These are phyloP conservation scores for Microascus cirrosus DNA, from an alignment of 2,329 filamentous ascomycete species.

Conservation along the genomic window DNA sequence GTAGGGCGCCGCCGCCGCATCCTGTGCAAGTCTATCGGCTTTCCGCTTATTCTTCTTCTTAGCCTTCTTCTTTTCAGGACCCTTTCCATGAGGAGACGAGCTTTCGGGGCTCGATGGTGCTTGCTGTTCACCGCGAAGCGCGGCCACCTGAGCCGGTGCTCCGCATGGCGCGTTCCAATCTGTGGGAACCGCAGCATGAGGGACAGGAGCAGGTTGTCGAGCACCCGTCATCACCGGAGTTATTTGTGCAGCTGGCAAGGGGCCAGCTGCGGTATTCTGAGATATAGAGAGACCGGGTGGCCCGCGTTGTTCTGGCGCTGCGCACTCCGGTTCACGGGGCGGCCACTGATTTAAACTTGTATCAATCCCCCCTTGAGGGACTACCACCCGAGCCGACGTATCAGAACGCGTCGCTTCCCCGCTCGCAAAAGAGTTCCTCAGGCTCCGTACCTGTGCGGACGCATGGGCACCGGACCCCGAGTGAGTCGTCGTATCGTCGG, in stretches of 20 bases:
- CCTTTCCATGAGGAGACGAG: slow-evolving; percentile 39
- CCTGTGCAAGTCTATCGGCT: slow-evolving; percentile 35
- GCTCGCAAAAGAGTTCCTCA: slow-evolving; percentile 5
- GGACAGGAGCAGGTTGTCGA: slow-evolving; percentile 7
- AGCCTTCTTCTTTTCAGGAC: slow-evolving; percentile 34
- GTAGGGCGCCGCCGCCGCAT: slow-evolving; percentile 35
- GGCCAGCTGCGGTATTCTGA: slow-evolving; percentile 62
- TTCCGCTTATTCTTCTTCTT: slow-evolving; percentile 42
- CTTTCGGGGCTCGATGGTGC: slow-evolving; percentile 47
- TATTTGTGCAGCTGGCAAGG: slow-evolving; percentile 64
- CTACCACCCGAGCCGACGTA: slow-evolving; percentile 21
- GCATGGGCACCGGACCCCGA: not conserved
- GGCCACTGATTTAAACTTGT: not conserved
- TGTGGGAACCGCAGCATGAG: slow-evolving; percentile 9
- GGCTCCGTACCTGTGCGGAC: not conserved
- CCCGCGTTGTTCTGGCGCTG: slow-evolving; percentile 19
- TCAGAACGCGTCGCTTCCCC: slow-evolving; percentile 29
- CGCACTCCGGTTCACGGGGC: not conserved
- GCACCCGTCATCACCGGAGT: slow-evolving; percentile 38
- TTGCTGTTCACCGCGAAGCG: slow-evolving; percentile 38
- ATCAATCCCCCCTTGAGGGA: slow-evolving; percentile 3
- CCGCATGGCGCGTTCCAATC: slow-evolving; percentile 10
- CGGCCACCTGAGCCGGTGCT: slow-evolving; percentile 41
- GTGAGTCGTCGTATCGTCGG: not conserved
- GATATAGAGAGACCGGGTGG: slow-evolving; percentile 39